Evolutionary conservation across 495 filamentous ascomycete genomes (phyloP).

Genomic region (Penicillium soppii): DNA sequence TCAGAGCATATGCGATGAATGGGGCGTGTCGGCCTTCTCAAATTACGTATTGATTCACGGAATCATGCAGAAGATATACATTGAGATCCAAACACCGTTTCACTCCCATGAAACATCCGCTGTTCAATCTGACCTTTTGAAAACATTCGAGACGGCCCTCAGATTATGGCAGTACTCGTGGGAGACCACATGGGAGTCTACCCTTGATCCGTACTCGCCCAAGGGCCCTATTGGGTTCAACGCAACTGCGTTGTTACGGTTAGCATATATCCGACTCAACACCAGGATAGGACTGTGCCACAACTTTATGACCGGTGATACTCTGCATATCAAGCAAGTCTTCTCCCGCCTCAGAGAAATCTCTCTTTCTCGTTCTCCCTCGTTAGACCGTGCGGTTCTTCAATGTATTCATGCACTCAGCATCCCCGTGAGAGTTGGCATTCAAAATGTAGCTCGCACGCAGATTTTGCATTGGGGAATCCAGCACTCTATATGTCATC

Average conservation of each 20-base stretch:
- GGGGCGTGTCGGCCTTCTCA: background rate
- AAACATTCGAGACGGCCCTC: slow-evolving; percentile 40
- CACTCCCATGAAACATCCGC: slow-evolving; percentile 20
- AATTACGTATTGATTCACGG: slow-evolving; percentile 36
- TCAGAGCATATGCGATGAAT: slow-evolving; percentile 23
- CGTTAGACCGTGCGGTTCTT: slow-evolving; percentile 29
- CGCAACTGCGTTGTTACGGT: slow-evolving; percentile 35
- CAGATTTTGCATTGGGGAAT: slow-evolving; percentile 40
- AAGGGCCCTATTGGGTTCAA: slow-evolving; percentile 40
- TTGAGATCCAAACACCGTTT: slow-evolving; percentile 33
- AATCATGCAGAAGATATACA: slow-evolving; percentile 30
- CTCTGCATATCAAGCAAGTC: slow-evolving; percentile 13
- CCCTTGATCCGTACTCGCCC: slow-evolving; percentile 30
- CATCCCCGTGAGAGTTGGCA: slow-evolving; percentile 38
- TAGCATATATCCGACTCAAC: slow-evolving; percentile 36
- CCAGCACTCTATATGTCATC: slow-evolving; percentile 35
- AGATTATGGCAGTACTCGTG: slow-evolving; percentile 33
- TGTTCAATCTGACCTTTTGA: background rate
- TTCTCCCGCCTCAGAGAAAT: slow-evolving; percentile 14
- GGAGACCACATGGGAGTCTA: slow-evolving; percentile 32
- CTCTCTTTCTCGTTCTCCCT: slow-evolving; percentile 17
- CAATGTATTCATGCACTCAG: slow-evolving; percentile 41
- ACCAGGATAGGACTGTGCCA: slow-evolving; percentile 26
- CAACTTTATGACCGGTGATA: slow-evolving; percentile 30
- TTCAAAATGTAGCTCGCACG: slow-evolving; percentile 32